Evolutionary conservation across 495 filamentous ascomycete species (phyloP).

Genomic region (Aspergillus kassunensis): DNA sequence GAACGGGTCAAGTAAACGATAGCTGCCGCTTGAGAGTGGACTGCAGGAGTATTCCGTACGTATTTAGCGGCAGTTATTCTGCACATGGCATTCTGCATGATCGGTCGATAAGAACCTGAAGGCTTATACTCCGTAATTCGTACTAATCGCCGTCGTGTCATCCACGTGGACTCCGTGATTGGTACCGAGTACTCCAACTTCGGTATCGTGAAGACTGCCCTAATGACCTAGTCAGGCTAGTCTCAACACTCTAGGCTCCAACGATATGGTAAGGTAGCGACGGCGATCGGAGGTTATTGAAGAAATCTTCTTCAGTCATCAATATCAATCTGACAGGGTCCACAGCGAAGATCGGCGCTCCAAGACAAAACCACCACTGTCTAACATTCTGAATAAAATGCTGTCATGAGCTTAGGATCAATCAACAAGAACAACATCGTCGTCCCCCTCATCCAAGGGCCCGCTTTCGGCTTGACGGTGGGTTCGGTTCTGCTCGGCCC

Average conservation of each 20-base stretch:
- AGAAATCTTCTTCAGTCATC: neutral
- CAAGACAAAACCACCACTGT: neutral
- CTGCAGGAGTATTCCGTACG: no score
- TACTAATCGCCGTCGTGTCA: no score
- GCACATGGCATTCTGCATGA: neutral
- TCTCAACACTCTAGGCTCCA: neutral
- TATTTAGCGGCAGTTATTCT: neutral
- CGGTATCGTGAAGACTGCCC: neutral
- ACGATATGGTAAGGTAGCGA: neutral
- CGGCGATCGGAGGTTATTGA: neutral
- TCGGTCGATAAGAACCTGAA: neutral
- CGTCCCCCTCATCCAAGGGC: constrained; percentile 38
- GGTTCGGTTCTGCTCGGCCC: constrained; percentile 10
- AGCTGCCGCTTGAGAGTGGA: neutral
- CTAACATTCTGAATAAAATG: no score
- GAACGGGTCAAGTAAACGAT: neutral
- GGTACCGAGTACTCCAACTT: neutral
- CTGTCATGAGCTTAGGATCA: no score
- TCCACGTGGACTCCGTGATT: neutral
- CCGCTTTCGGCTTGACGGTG: constrained; percentile 18
- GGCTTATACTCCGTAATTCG: no score
- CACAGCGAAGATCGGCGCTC: neutral
- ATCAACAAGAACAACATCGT: constrained; percentile 40
- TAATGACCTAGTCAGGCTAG: neutral
- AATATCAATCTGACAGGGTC: neutral